Conservation (phyloP, 192 early-diverging fungal genomes). For the Spizellomyces sp. region DNA sequence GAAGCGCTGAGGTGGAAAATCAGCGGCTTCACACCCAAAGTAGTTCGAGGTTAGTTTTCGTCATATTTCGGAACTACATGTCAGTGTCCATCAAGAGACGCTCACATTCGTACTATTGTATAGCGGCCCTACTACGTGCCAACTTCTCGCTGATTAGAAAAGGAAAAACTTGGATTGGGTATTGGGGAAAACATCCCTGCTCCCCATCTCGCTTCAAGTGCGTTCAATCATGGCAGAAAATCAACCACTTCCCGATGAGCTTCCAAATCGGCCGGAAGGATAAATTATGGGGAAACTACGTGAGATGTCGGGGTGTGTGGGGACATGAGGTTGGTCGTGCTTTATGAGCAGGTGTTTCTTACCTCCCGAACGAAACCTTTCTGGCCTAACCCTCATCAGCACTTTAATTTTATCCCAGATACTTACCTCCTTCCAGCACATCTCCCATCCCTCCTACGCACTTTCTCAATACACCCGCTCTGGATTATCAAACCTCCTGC, state of each 20-base stretch:
- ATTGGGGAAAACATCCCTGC: constrained; percentile 51
- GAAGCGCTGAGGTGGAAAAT: constrained; percentile 47
- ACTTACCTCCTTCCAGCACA: constrained; percentile 45
- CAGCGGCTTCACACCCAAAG: constrained; percentile 43
- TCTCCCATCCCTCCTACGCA: constrained; percentile 26
- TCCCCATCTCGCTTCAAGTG: constrained; percentile 38
- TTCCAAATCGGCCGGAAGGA: constrained; percentile 57
- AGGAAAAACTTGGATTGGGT: constrained; percentile 45
- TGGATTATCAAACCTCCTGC: constrained; percentile 61
- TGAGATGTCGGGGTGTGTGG: not conserved
- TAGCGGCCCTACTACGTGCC: constrained; percentile 38
- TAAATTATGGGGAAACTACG: constrained; percentile 30
- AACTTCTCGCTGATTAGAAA: constrained; percentile 44
- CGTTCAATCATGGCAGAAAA: constrained; percentile 50
- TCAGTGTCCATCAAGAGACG: not conserved
- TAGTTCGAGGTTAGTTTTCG: constrained; percentile 41
- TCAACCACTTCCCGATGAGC: constrained; percentile 57
- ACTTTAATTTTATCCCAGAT: constrained; percentile 46
- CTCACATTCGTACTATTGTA: not conserved
- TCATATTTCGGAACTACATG: not conserved
- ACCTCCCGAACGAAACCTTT: not conserved
- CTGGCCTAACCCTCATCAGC: not conserved
- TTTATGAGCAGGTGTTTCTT: not conserved
- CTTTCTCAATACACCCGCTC: constrained; percentile 29
- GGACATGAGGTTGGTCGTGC: not conserved